Evolutionary conservation across 1,284 basidiomycete species (phyloP), one percentile per base, ranked within the genome.

Genomic region (Ganoderma sp.): DNA sequence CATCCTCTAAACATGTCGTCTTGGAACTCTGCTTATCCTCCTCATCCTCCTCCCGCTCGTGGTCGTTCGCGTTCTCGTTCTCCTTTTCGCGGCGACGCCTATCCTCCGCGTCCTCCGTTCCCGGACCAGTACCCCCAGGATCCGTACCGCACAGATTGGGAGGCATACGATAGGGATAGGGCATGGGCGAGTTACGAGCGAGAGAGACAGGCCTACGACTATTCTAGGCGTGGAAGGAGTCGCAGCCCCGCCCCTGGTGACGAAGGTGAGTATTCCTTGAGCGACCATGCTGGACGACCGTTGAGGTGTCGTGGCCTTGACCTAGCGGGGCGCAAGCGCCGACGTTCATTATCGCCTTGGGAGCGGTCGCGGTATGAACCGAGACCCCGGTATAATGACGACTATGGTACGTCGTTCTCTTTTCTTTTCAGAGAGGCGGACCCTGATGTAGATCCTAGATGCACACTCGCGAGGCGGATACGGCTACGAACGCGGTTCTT

Each of bases 311-410:
- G 71, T 66, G 60, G 70, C 71, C 8, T 59, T 59, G 63, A 62
- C 73, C 48, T 74, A 88, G 84, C 79, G 78, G 87, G 84, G 71
- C 87, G 94, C 68, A 96, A 96, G 80, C 89, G 94, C 66, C 90
- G 93, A 70, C 87, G 94, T 67, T 96, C 94, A 22, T 80, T 87
- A 70, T 96, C 94, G n/a, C 94, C 94, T n/a, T 91, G 89, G 72
- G 92, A 94, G 75, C 84, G 90, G 69, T 91, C 92, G 67, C 83
- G 92, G 64, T 94, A 89, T 75, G 92, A 94, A 68, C 90, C 92
- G 62, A 85, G 93, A 59, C 92, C 92, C 57, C 87, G 93, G 59
- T 94, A 92, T 76, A 87, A 82, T 68, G 92, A 93, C 68, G 92
- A 93, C 74, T 91, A 89, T 76, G 92, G 92, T 93, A 84, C 80